Evolutionary conservation across 768 basidiomycete genomes (phyloP), one percentile per base, ranked within the genome.

Genomic region (Hericium erinaceus): DNA sequence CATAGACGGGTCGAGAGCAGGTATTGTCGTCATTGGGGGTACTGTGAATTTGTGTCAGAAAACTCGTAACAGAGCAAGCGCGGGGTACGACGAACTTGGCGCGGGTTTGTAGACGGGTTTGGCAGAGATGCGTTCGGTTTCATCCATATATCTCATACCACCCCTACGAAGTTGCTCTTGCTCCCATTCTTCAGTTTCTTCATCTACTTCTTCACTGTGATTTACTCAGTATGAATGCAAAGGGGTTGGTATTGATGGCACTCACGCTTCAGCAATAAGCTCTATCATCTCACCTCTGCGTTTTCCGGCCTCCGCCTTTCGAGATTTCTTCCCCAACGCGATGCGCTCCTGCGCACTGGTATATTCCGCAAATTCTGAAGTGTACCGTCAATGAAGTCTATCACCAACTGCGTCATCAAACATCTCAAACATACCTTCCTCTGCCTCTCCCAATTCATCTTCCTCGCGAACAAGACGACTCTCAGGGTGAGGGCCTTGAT

Each of bases 331-430:
- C 0, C 90, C 89, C 2, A 94, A 70, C 0, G 92, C 88, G 54
- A 94, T 89, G 38, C 92, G 77, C 61, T 92, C 91, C 70, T 90
- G 84, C 0, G 92, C 91, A 63, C 84, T 89, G 1, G 92, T 94
- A 64, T 84, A 94, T 66, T 92, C 90, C 5, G 92, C 86, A 66
- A 79, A 91, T 64, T 93, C 92, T 93, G 33, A 9, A 10, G 6
- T 7, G 33, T 33, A 1, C 33, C 9, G 33, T 33, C 33, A 33
- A 10, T 33, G 33, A 33, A 61, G 48, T 41, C 22, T 11, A 4
- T 44, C 15, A 12, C 15, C 46, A 46, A 54, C 48, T 26, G 4
- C 28, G 56, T 18, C 33, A 38, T 18, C 26, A 26, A 26, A 26
- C 26, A 26, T 26, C 26, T 26, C 26, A 26, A 18, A 68, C 80